A percentile compares a stretch with the other conserved stretches of the same genome.
phyloP scores from a whole-genome alignment of 1,284 basidiomycete genomes.

The Irpex sp. region DNA sequence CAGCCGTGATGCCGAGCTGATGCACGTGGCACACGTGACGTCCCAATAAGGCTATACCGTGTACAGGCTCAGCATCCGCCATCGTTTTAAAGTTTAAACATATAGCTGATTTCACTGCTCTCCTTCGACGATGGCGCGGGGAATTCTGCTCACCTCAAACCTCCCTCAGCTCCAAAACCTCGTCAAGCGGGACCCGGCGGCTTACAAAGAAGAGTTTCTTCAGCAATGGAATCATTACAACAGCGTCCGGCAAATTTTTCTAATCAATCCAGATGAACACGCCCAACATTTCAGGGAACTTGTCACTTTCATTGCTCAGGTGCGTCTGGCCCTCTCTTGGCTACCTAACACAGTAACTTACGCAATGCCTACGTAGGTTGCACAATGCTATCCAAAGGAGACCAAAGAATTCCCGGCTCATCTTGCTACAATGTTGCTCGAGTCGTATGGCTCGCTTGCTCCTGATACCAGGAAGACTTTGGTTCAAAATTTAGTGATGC shows the following conservation, averaged over 20 bases:
- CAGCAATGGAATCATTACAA: conserved; percentile 98
- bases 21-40: too few relatives aligned
- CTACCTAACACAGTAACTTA: not conserved
- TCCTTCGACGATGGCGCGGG: conserved; percentile 44
- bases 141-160: conserved; percentile 65
- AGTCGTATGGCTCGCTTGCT: conserved; percentile 67
- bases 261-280: conserved; percentile 75
- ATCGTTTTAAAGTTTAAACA: too few relatives aligned
- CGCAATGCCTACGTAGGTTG: conserved; percentile 46
- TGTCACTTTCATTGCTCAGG: conserved; percentile 83
- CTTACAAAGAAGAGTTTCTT: conserved; percentile 96
- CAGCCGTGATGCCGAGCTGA: too few relatives aligned
- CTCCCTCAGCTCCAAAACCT: conserved; percentile 89
- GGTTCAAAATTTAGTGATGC: conserved; percentile 88
- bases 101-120: too few relatives aligned
- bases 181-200: conserved; percentile 90
- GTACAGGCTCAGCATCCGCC: too few relatives aligned
- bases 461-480: conserved; percentile 81
- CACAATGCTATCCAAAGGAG: conserved; percentile 87
- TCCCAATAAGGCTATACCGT: too few relatives aligned
- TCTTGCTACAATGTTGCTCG: conserved; percentile 72
- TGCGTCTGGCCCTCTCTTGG: conserved; percentile 26
- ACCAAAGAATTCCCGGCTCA: conserved; percentile 81
- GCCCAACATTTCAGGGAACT: conserved; percentile 83
- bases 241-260: conserved; percentile 83